Evolutionary conservation across 202 grass and related monocot genomes (phyloP).

Genomic region (Schoenoplectus tabernaemontani): DNA sequence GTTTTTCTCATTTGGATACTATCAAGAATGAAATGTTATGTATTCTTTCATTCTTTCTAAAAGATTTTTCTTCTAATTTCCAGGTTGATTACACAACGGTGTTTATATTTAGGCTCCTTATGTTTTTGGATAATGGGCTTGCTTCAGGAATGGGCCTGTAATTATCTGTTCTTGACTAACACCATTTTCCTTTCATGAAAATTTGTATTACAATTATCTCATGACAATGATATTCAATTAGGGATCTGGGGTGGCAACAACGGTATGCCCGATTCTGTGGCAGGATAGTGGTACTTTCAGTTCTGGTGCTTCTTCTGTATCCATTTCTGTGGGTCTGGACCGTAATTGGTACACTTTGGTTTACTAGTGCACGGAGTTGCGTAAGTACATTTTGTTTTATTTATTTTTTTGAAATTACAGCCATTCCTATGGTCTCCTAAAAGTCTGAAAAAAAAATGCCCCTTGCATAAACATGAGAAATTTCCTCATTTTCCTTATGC

Average conservation of each 20-base stretch:
- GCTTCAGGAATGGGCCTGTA: slow-evolving; percentile 93
- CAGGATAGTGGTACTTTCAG: slow-evolving; percentile 75
- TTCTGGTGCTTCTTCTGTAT: slow-evolving; percentile 86
- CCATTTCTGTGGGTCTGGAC: slow-evolving; percentile 98
- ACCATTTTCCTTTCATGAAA: neutral
- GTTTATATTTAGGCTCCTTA: slow-evolving; percentile 90
- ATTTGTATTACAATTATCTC: slow-evolving; percentile 18
- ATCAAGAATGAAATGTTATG: neutral
- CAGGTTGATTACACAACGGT: slow-evolving; percentile 90
- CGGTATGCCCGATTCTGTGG: slow-evolving; percentile 92
- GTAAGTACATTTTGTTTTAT: slow-evolving; percentile 54
- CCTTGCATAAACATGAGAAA: neutral
- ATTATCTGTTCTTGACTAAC: slow-evolving; percentile 19
- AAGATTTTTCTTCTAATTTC: neutral
- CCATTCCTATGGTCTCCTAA: neutral
- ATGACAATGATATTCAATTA: slow-evolving; percentile 20
- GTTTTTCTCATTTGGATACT: neutral
- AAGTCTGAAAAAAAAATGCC: neutral
- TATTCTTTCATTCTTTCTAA: neutral
- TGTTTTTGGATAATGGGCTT: slow-evolving; percentile 89
- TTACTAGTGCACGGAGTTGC: slow-evolving; percentile 74
- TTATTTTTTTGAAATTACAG: neutral
- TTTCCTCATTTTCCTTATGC: neutral
- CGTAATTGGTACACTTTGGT: slow-evolving; percentile 96
- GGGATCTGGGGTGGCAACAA: slow-evolving; percentile 96